phyloP scores from a whole-genome alignment of 2,329 filamentous ascomycete genomes.

The Trichoderma atroviride region DNA sequence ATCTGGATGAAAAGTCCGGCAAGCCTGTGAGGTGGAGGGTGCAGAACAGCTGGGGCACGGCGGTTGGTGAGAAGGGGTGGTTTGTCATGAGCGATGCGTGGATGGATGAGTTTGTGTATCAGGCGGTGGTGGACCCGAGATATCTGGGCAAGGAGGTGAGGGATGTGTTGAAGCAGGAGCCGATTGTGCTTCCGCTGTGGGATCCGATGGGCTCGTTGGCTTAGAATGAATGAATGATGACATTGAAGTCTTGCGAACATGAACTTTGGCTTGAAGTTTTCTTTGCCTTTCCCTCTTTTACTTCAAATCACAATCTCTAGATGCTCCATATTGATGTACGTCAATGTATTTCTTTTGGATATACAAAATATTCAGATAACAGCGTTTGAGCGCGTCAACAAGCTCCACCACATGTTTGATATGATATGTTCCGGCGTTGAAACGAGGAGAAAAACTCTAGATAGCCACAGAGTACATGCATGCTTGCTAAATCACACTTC shows the following conservation, averaged over 20 bases:
- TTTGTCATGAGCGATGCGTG: conserved; percentile 85
- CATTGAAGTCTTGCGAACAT: too few species aligned
- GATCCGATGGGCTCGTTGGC: conserved; percentile 79
- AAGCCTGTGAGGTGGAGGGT: conserved; percentile 78
- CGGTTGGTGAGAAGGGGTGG: conserved; percentile 74
- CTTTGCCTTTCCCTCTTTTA: not conserved
- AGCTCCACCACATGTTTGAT: not conserved
- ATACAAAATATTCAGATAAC: not conserved
- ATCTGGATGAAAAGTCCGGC: conserved; percentile 65
- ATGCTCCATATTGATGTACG: not conserved
- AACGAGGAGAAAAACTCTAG: not conserved
- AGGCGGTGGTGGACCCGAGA: conserved; percentile 78
- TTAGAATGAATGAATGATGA: conserved; percentile 37
- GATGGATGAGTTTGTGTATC: conserved; percentile 82
- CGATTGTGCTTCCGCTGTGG: conserved; percentile 74
- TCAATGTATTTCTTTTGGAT: not conserved
- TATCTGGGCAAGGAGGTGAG: conserved; percentile 66
- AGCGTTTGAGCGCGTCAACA: not conserved
- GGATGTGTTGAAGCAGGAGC: conserved; percentile 70
- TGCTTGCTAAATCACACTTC: not conserved
- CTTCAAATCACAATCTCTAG: not conserved
- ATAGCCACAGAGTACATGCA: not conserved
- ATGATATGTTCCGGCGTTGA: not conserved
- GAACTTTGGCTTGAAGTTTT: not conserved
- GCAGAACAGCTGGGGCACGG: conserved; percentile 81